Percentiles rank a stretch among this genome's conserved stretches.
Evolutionary conservation across 1,139 yeast genomes (phyloP).

Genomic region (Candida tropicalis): DNA sequence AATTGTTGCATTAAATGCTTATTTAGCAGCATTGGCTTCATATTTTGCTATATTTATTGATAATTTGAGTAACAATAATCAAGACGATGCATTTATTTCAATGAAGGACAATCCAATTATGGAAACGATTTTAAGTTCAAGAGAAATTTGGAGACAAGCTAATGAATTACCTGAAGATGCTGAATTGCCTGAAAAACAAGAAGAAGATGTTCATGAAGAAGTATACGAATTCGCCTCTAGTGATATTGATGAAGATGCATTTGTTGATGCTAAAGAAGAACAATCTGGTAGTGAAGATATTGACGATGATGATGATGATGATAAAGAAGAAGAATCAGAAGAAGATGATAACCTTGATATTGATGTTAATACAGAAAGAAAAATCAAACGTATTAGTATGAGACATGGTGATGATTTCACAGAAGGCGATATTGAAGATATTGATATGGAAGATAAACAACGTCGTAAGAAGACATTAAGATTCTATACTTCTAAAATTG

Average conservation of each 20-base stretch:
- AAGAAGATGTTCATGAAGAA: constrained; percentile 19
- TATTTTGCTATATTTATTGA: constrained; percentile 74
- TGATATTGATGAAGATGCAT: constrained; percentile 29
- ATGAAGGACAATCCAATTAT: constrained; percentile 88
- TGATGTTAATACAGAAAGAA: constrained; percentile 53
- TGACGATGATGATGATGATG: constrained; percentile 23
- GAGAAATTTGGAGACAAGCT: constrained; percentile 92
- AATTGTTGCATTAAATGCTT: constrained; percentile 70
- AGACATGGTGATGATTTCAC: constrained; percentile 52
- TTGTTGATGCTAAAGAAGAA: constrained; percentile 30
- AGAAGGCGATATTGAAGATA: constrained; percentile 67
- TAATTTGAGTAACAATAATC: constrained; percentile 36
- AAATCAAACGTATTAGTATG: constrained; percentile 34
- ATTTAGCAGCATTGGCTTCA: constrained; percentile 71
- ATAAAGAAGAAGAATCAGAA: constrained; percentile 19
- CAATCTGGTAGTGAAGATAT: no score
- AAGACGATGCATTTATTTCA: constrained; percentile 56
- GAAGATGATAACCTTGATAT: constrained; percentile 28
- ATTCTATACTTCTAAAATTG: constrained; percentile 96
- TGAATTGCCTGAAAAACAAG: constrained; percentile 10
- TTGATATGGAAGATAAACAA: constrained; percentile 84
- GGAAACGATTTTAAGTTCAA: constrained; percentile 77
- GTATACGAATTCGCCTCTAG: constrained; percentile 23
- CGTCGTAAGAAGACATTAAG: constrained; percentile 83
- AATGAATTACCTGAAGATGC: constrained; percentile 39